Conservation (phyloP, 176 grass and related monocot genomes). For the Saccharum officinarum region DNA sequence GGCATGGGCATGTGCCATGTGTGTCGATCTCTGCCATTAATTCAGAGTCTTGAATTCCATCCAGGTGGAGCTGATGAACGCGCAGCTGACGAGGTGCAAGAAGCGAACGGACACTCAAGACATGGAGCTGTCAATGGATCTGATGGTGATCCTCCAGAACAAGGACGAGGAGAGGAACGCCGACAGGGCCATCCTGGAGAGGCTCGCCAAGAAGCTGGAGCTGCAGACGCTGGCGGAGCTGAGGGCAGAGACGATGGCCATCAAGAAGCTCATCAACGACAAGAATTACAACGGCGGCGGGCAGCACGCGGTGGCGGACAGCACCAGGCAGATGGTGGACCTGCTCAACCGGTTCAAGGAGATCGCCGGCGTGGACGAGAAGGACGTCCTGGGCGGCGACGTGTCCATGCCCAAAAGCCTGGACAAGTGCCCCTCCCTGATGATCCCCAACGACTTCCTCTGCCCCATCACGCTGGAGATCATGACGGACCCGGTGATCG, state of each 20-base stretch:
- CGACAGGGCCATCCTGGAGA: conserved; percentile 63
- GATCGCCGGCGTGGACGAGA: conserved; percentile 60
- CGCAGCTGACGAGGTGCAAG: conserved; percentile 59
- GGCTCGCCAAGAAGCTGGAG: conserved; percentile 70
- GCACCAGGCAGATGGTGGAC: conserved; percentile 47
- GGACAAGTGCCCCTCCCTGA: conserved; percentile 64
- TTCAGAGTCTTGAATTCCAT: not conserved
- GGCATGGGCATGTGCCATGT: not conserved
- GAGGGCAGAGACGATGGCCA: conserved; percentile 68
- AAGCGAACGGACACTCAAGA: conserved; percentile 72
- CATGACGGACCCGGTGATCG: conserved; percentile 73
- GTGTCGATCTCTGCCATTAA: too few relatives aligned
- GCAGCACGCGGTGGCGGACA: conserved; percentile 14
- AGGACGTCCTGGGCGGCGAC: conserved; percentile 56
- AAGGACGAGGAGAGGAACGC: conserved; percentile 51
- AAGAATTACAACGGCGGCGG: conserved; percentile 4
- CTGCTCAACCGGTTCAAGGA: conserved; percentile 63
- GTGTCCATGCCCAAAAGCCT: conserved; percentile 55
- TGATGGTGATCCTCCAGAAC: conserved; percentile 69
- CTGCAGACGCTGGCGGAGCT: conserved; percentile 66
- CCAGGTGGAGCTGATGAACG: conserved; percentile 67
- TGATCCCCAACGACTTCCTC: conserved; percentile 68
- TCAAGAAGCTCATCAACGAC: conserved; percentile 69
- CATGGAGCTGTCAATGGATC: conserved; percentile 73
- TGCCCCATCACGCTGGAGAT: conserved; percentile 72